Conservation (phyloP, 805 yeast genomes). For the Yamadazyma sp. region DNA sequence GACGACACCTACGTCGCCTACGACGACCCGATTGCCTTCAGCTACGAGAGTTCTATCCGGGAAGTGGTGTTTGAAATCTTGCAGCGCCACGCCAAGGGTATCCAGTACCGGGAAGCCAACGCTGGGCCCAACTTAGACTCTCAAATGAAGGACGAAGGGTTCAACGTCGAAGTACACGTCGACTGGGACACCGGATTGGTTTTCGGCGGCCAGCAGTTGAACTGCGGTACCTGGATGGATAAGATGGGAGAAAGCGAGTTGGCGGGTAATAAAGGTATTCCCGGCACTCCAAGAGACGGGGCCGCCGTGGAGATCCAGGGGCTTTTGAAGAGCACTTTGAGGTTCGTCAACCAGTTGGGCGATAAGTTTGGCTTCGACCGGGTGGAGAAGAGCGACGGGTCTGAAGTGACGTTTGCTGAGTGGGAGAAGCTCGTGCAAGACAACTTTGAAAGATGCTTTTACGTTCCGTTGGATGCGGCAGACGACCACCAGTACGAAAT, state of each 20-base stretch:
- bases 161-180: constrained; percentile 74
- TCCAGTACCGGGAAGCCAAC: constrained; percentile 87
- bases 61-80: constrained; percentile 83
- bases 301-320: constrained; percentile 94
- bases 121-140: constrained; percentile 88
- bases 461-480: constrained; percentile 62
- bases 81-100: constrained; percentile 85
- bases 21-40: constrained; percentile 74
- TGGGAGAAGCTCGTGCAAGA: constrained; percentile 74
- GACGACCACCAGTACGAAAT: constrained; percentile 65
- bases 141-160: constrained; percentile 91
- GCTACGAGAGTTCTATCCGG: constrained; percentile 63
- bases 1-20: constrained; percentile 75
- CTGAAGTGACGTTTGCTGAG: constrained; percentile 51
- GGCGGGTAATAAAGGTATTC: constrained; percentile 86
- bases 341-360: constrained; percentile 70
- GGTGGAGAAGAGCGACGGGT: constrained; percentile 62
- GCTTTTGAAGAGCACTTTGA: constrained; percentile 73
- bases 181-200: constrained; percentile 90
- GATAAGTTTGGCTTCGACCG: constrained; percentile 57
- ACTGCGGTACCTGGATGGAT: constrained; percentile 99
- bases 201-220: constrained; percentile 87
- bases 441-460: constrained; percentile 78
- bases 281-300: constrained; percentile 98
- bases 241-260: constrained; percentile 93